Conservation (phyloP, 2,329 filamentous ascomycete species). For the Diaporthe destruens region DNA sequence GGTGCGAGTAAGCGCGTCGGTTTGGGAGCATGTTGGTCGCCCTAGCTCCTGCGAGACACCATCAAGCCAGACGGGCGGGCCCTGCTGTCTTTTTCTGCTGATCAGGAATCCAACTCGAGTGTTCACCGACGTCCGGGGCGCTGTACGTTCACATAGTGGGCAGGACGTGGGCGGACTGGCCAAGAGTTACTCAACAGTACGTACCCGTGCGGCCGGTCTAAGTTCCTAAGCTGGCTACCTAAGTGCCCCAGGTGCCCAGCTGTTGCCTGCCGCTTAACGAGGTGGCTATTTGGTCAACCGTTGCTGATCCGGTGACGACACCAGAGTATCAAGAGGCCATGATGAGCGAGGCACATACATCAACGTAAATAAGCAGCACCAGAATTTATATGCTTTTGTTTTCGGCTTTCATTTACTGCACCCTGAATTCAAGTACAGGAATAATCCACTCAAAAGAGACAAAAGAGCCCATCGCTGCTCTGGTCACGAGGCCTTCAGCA, state of each 20-base stretch:
- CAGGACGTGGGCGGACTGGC: not conserved
- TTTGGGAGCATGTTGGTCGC: constrained; percentile 36
- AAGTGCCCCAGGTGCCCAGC: not conserved
- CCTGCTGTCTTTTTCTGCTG: not conserved
- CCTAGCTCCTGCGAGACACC: not conserved
- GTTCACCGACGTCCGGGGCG: not conserved
- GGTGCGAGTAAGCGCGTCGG: not conserved
- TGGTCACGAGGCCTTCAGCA: not conserved
- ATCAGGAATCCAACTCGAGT: not conserved
- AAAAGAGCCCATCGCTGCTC: too few relatives aligned
- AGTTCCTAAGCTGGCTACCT: too few relatives aligned
- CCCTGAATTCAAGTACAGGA: not conserved
- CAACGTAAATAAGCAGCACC: not conserved
- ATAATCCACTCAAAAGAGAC: not conserved
- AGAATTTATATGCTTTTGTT: not conserved
- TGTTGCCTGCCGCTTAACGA: constrained; percentile 21
- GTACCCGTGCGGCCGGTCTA: not conserved
- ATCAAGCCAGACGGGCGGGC: not conserved
- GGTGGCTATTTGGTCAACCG: not conserved
- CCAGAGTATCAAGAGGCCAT: not conserved
- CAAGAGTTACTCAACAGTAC: not conserved
- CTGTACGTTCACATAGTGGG: not conserved
- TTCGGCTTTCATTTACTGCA: not conserved
- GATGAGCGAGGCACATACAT: not conserved
- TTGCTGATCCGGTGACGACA: not conserved